Evolutionary conservation across 2,329 filamentous ascomycete genomes (phyloP), one percentile per base, ranked within the genome.

Genomic region (Sporothrix globosa): DNA sequence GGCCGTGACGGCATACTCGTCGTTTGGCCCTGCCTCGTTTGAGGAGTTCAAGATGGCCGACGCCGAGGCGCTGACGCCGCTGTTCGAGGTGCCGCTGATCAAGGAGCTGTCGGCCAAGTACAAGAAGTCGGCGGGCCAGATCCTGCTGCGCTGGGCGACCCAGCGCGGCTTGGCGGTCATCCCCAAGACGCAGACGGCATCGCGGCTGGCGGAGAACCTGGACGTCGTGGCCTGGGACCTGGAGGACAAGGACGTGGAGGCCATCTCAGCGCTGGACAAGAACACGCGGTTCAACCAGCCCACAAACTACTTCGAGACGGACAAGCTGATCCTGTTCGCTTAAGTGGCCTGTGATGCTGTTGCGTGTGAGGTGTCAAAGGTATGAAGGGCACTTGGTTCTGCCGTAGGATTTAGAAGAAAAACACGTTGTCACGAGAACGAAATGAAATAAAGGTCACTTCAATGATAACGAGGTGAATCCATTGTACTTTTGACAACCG

Each of bases 141-240:
- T 97, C 39, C 85, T 97, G 72, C 85, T 97, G 75, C 87, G 93
- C 76, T 97, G 93, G 93, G 88, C 92, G 27, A 96, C 93, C 19
- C 92, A 96, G 85, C 86, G 91, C 67, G 89, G 88, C 44, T 83
- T 96, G 70, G 91, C 92, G 63, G 91, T 96, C 75, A 96, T 96
- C 76, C 92, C 88, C 72, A 91, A 90, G 83, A 85, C 83, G 72
- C 88, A 86, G 78, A 84, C 84, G 76, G 79, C 81, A 63, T 75
- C 77, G 44, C 76, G 84, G 34, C 79, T 88, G 72, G 78, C 79
- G 70, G 81, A 86, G 81, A 89, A 89, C 79, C 77, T 90, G 74
- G 84, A 88, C 72, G 83, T 87, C 46, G 81, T 80, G 71, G 81
- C 79, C 73, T 90, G 87, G 77, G 82, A 88, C 72, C 77, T 90